phyloP scores from a whole-genome alignment of 345 rosid genomes.

The Psidium guajava region DNA sequence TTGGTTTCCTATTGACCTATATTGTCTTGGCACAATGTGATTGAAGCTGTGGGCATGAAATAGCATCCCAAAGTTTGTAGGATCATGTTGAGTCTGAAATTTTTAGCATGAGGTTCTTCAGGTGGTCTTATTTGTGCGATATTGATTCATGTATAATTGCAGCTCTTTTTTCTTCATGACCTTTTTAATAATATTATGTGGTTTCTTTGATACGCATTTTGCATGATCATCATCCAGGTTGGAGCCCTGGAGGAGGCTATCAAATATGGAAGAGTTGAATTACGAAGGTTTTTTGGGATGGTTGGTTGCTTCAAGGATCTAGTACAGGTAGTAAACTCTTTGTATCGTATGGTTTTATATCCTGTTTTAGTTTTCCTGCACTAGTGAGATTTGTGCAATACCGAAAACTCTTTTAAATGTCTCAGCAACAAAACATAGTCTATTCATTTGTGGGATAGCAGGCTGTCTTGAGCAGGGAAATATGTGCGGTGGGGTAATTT shows the following conservation, averaged over 20 bases:
- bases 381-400: not conserved
- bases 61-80: not conserved
- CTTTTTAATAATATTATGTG: not conserved
- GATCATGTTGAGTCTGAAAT: not conserved
- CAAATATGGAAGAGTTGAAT: slow-evolving; percentile 59
- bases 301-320: slow-evolving; percentile 34
- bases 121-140: not conserved
- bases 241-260: slow-evolving; percentile 80
- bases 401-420: not conserved
- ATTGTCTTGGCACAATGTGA: not conserved
- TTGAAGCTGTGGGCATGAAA: not conserved
- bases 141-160: not conserved
- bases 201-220: not conserved
- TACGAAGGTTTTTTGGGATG: slow-evolving; percentile 56
- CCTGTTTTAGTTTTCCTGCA: not conserved
- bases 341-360: not conserved
- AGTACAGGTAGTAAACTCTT: slow-evolving; percentile 41
- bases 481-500: not conserved
- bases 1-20: not conserved
- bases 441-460: not conserved
- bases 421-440: not conserved
- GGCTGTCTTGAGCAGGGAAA: not conserved
- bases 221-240: slow-evolving; percentile 20
- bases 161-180: not conserved
- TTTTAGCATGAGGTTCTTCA: not conserved